These are phyloP conservation scores for Picochlorum sp. DNA, from an alignment of 139 green algal genomes.

Conservation along the genomic window DNA sequence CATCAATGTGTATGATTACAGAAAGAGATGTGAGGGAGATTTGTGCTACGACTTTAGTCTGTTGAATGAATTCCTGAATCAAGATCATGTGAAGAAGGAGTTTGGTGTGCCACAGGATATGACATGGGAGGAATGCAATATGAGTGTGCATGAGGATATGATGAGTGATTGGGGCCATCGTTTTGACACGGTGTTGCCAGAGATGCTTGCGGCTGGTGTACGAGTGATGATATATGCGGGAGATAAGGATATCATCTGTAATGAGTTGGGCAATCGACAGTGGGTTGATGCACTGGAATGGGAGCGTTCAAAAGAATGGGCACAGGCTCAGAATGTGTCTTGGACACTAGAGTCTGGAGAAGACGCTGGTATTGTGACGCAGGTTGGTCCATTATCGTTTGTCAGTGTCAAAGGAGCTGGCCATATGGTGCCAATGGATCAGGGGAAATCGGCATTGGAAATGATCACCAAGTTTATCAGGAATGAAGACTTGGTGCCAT, in stretches of 20 bases:
- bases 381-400: slow-evolving; percentile 57
- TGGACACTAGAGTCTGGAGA: slow-evolving; percentile 43
- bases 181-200: slow-evolving; percentile 47
- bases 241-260: slow-evolving; percentile 73
- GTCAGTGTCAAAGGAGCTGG: slow-evolving; percentile 40
- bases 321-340: neutral
- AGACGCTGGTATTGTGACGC: slow-evolving; percentile 43
- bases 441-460: slow-evolving; percentile 44
- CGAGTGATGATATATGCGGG: slow-evolving; percentile 73
- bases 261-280: slow-evolving; percentile 48
- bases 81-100: slow-evolving; percentile 31
- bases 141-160: slow-evolving; percentile 54
- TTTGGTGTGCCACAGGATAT: slow-evolving; percentile 53
- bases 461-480: slow-evolving; percentile 66
- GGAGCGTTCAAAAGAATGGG: slow-evolving; percentile 13
- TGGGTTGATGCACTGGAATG: slow-evolving; percentile 60
- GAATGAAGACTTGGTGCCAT: slow-evolving; percentile 13
- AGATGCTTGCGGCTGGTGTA: slow-evolving; percentile 64
- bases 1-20: slow-evolving; percentile 85
- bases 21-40: slow-evolving; percentile 58
- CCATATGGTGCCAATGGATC: slow-evolving; percentile 77
- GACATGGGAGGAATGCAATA: slow-evolving; percentile 58
- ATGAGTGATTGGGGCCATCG: slow-evolving; percentile 34
- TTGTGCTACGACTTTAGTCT: slow-evolving; percentile 79
- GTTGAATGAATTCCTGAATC: slow-evolving; percentile 55